Conservation (phyloP, 2,329 filamentous ascomycete genomes). For the Phoma sp. region DNA sequence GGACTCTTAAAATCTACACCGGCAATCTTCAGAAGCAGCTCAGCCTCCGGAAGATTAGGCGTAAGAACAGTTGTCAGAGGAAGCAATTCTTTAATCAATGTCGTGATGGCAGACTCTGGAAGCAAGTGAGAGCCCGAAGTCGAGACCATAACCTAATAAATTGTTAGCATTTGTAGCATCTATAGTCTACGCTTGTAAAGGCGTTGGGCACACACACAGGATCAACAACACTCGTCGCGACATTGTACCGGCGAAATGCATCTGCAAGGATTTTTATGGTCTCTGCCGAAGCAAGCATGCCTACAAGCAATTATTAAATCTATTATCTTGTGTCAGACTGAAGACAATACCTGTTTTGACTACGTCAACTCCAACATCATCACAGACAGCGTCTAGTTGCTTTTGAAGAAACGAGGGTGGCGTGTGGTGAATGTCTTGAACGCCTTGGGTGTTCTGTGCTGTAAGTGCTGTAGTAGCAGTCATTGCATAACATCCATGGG, state of each 20-base stretch:
- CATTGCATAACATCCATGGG: slow-evolving; percentile 94
- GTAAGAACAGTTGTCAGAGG: slow-evolving; percentile 73
- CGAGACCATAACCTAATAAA: slow-evolving; percentile 78
- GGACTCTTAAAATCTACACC: slow-evolving; percentile 57
- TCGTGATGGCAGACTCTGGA: slow-evolving; percentile 66
- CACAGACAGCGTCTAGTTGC: slow-evolving; percentile 83
- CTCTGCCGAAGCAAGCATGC: slow-evolving; percentile 79
- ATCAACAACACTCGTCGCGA: slow-evolving; percentile 71
- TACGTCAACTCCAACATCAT: slow-evolving; percentile 86
- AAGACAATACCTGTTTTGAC: slow-evolving; percentile 77
- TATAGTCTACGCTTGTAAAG: background rate
- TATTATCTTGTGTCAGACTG: background rate
- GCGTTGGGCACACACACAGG: slow-evolving; percentile 62
- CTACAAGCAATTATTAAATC: slow-evolving; percentile 51
- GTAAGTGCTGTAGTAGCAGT: slow-evolving; percentile 94
- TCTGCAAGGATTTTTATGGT: slow-evolving; percentile 73
- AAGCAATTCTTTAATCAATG: slow-evolving; percentile 66
- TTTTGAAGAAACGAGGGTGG: slow-evolving; percentile 80
- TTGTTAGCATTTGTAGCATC: background rate
- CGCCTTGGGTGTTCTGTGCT: slow-evolving; percentile 90
- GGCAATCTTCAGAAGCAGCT: slow-evolving; percentile 64
- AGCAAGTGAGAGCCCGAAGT: slow-evolving; percentile 77
- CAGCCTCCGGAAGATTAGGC: slow-evolving; percentile 78
- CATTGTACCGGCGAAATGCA: slow-evolving; percentile 63
- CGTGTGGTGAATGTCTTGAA: slow-evolving; percentile 78